phyloP scores from a whole-genome alignment of 2,329 filamentous ascomycete species.

The Epichloe hybrida region DNA sequence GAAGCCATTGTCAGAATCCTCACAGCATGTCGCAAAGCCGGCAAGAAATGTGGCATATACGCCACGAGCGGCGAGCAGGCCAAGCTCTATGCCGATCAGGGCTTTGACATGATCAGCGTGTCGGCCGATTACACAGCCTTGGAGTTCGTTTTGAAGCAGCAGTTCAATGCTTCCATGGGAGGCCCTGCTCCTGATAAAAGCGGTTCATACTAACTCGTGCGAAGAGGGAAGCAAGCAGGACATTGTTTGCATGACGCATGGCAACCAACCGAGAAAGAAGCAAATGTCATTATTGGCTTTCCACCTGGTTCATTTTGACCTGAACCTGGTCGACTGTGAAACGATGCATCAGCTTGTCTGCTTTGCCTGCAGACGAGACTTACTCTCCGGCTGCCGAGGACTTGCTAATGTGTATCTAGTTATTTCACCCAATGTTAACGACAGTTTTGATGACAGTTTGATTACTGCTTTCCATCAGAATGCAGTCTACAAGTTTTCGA shows the following conservation, averaged over 20 bases:
- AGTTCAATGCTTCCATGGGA: conserved; percentile 34
- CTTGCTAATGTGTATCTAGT: conserved; percentile 52
- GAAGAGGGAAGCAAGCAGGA: too few species aligned
- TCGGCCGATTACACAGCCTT: conserved; percentile 42
- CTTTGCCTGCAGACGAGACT: conserved; percentile 40
- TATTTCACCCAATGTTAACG: background rate
- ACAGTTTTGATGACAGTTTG: background rate
- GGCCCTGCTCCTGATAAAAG: conserved; percentile 21
- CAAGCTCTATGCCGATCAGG: conserved; percentile 37
- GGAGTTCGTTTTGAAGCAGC: conserved; percentile 28
- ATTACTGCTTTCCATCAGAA: too few species aligned
- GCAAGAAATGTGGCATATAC: conserved; percentile 53
- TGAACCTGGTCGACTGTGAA: conserved; percentile 55
- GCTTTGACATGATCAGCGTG: conserved; percentile 49
- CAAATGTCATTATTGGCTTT: conserved; percentile 11
- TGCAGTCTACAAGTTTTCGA: too few species aligned
- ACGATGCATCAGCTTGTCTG: conserved; percentile 65
- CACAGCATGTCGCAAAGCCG: conserved; percentile 42
- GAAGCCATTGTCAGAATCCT: conserved; percentile 45
- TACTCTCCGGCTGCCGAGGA: conserved; percentile 34
- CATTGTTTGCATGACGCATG: too few species aligned
- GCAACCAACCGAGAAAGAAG: background rate
- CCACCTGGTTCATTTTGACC: conserved; percentile 52
- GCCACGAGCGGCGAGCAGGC: conserved; percentile 43
- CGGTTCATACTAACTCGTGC: conserved; percentile 25